Evolutionary conservation across 306 rosid species (phyloP).

Genomic region (Dryas octopetala): DNA sequence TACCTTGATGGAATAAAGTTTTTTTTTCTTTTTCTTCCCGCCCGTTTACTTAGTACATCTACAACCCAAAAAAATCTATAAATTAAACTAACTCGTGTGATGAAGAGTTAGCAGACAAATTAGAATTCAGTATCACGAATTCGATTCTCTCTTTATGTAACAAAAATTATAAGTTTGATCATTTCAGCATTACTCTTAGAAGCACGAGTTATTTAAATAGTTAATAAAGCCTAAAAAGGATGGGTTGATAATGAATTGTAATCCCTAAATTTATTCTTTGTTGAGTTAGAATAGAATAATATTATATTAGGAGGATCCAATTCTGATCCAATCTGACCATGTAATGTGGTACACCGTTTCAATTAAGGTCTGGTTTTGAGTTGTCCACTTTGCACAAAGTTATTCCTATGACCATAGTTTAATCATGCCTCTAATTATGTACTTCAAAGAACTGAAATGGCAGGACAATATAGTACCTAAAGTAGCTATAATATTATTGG

Average conservation of each 20-base stretch:
- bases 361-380: conserved; percentile 9
- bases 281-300: neutral
- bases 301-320: conserved; percentile 14
- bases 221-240: neutral
- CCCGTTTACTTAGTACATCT: neutral
- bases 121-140: too few species aligned
- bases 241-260: neutral
- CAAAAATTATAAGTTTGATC: too few species aligned
- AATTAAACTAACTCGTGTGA: too few species aligned
- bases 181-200: too few species aligned
- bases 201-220: too few species aligned
- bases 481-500: neutral
- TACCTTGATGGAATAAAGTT: too few species aligned
- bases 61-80: neutral
- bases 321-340: conserved; percentile 10
- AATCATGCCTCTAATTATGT: neutral
- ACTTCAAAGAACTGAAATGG: neutral
- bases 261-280: conserved; percentile 11
- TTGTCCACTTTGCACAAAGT: conserved; percentile 19
- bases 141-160: too few species aligned
- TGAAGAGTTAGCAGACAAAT: too few species aligned
- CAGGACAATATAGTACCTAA: neutral
- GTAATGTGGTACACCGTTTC: neutral
- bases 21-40: neutral
- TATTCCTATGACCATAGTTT: conserved; percentile 15